Conservation (phyloP, 192 early-diverging fungal species). For the Coemansia sp. region DNA sequence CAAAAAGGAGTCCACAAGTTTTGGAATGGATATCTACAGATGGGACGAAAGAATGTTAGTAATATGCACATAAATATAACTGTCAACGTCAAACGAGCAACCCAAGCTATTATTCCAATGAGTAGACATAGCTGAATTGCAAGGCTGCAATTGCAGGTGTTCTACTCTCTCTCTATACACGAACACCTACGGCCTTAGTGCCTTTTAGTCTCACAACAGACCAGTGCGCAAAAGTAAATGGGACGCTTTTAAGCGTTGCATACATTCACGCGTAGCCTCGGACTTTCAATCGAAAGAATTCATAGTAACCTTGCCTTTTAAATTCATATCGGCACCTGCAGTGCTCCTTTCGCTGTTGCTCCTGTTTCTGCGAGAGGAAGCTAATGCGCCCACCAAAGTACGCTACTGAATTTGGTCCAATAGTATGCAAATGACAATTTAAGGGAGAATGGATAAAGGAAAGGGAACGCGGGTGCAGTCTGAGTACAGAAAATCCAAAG, state of each 20-base stretch:
- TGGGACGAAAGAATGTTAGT: not conserved
- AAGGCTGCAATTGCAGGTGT: not conserved
- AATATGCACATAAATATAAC: not conserved
- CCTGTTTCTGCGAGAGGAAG: not conserved
- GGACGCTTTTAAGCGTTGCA: not conserved
- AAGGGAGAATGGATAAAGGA: not conserved
- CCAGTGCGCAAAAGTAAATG: not conserved
- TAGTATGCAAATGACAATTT: not conserved
- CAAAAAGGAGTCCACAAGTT: not conserved
- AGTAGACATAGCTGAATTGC: not conserved
- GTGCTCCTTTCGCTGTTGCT: not conserved
- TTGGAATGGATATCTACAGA: not conserved
- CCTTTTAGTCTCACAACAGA: not conserved
- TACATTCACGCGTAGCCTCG: not conserved
- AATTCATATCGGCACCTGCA: not conserved
- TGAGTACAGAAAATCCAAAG: too few relatives aligned
- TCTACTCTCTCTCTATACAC: not conserved
- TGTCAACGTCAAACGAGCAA: not conserved
- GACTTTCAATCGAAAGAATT: not conserved
- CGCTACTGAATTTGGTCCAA: not conserved
- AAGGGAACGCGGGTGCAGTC: too few relatives aligned
- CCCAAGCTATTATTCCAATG: not conserved
- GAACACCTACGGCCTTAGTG: not conserved
- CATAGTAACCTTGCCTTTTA: not conserved
- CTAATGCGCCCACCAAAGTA: not conserved